Evolutionary conservation across 805 yeast species (phyloP).

Genomic region (Yarrowia keelungensis): DNA sequence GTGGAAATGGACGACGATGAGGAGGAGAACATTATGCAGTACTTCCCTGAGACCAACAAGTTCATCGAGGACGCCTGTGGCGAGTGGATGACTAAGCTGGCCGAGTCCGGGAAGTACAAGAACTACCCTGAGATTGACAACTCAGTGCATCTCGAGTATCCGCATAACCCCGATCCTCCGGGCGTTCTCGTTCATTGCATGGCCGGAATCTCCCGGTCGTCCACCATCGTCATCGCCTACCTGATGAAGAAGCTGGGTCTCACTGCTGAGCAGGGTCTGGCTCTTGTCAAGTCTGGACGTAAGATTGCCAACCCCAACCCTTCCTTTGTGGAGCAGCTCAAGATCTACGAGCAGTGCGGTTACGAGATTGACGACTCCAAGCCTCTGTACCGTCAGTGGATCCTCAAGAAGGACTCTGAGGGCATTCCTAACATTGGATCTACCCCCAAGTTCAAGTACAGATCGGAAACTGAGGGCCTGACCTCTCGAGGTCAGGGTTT

Average conservation of each 20-base stretch:
- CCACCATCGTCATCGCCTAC: conserved; percentile 84
- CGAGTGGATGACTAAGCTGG: conserved; percentile 35
- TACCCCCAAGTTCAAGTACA: conserved; percentile 50
- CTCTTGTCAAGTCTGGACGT: conserved; percentile 68
- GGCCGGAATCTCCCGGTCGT: conserved; percentile 93
- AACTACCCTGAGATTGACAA: conserved; percentile 29
- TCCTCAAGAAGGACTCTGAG: conserved; percentile 48
- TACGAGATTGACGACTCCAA: conserved; percentile 47
- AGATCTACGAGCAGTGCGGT: conserved; percentile 60
- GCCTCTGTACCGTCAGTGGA: conserved; percentile 53
- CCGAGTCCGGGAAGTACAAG: conserved; percentile 31
- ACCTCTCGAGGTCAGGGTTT: conserved; percentile 29
- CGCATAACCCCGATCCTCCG: conserved; percentile 43
- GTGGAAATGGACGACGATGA: conserved; percentile 77
- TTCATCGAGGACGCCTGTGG: conserved; percentile 67
- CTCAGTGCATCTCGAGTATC: conserved; percentile 37
- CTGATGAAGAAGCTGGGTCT: conserved; percentile 79
- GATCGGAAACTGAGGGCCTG: conserved; percentile 42
- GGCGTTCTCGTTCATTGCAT: conserved; percentile 60
- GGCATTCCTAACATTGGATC: conserved; percentile 43
- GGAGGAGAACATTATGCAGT: conserved; percentile 66
- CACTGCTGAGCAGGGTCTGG: conserved; percentile 65
- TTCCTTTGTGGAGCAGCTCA: conserved; percentile 75
- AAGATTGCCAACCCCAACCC: conserved; percentile 71
- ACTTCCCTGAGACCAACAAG: conserved; percentile 64